Conservation (phyloP, 148 eudicot species). For the Cornus suecica region DNA sequence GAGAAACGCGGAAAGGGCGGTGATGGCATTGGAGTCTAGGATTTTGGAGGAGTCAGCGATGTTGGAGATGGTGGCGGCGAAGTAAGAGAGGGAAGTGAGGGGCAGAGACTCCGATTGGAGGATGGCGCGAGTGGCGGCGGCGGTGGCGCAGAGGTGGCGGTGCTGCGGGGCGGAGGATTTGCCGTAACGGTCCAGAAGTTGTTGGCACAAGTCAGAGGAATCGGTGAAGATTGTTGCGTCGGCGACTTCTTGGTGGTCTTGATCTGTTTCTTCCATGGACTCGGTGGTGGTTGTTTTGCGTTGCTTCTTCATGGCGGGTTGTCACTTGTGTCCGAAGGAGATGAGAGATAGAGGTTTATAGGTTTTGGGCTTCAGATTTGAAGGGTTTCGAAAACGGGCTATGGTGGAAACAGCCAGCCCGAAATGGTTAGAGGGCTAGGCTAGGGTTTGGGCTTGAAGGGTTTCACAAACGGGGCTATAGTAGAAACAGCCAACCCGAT, state of each 20-base stretch:
- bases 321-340: background rate
- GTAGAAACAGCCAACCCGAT: too few relatives aligned
- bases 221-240: constrained; percentile 34
- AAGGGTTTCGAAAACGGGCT: constrained; percentile 1
- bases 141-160: constrained; percentile 85
- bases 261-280: background rate
- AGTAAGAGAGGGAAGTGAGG: constrained; percentile 72
- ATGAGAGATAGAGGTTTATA: too few relatives aligned
- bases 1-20: constrained; percentile 64
- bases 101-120: constrained; percentile 49
- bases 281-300: constrained; percentile 6
- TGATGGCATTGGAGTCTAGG: constrained; percentile 45
- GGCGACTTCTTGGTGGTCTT: constrained; percentile 21
- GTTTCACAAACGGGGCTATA: too few relatives aligned
- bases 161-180: constrained; percentile 78
- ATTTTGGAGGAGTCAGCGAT: constrained; percentile 30
- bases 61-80: constrained; percentile 61
- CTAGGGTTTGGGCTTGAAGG: too few relatives aligned
- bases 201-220: constrained; percentile 53
- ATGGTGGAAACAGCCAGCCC: background rate
- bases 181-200: constrained; percentile 69
- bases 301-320: constrained; percentile 6
- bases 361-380: background rate
- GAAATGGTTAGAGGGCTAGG: too few relatives aligned
- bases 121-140: constrained; percentile 74